Conservation (phyloP, 2,329 filamentous ascomycete species). For the Biscogniauxia mediterranea region DNA sequence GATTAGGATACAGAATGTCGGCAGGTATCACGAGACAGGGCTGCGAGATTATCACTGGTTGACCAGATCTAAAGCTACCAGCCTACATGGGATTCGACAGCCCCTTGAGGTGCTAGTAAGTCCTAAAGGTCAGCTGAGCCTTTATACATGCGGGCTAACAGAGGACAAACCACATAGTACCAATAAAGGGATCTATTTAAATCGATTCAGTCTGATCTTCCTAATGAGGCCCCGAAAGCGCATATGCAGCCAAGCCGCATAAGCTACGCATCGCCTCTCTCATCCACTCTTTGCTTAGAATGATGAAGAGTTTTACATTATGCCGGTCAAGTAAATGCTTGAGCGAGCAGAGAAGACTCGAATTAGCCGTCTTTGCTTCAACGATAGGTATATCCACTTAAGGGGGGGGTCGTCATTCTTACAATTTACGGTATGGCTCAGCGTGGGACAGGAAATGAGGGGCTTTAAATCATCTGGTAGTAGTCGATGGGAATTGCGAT, state of each 20-base stretch:
- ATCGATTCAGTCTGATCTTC: background rate
- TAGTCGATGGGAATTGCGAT: background rate
- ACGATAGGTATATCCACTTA: too few relatives aligned
- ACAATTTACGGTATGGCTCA: background rate
- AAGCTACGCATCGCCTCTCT: background rate
- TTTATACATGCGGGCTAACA: background rate
- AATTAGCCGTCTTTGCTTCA: background rate
- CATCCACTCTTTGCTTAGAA: background rate
- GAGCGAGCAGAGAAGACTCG: background rate
- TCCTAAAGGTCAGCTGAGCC: background rate
- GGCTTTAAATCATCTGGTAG: background rate
- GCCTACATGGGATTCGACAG: background rate
- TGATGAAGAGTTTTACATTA: background rate
- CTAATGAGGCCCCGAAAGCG: background rate
- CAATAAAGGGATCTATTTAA: background rate
- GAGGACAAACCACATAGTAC: background rate
- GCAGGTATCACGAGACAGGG: background rate
- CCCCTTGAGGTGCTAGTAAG: background rate
- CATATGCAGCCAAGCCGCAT: background rate
- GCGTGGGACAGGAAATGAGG: background rate
- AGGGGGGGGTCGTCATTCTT: too few relatives aligned
- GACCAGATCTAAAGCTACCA: background rate
- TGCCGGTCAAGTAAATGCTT: background rate
- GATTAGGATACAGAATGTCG: background rate
- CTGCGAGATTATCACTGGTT: background rate